Percentiles rank a stretch among this genome's conserved stretches.
These are phyloP conservation scores for Phascolomyces articulosus DNA, from an alignment of 371 early-diverging fungal genomes.

Conservation along the genomic window DNA sequence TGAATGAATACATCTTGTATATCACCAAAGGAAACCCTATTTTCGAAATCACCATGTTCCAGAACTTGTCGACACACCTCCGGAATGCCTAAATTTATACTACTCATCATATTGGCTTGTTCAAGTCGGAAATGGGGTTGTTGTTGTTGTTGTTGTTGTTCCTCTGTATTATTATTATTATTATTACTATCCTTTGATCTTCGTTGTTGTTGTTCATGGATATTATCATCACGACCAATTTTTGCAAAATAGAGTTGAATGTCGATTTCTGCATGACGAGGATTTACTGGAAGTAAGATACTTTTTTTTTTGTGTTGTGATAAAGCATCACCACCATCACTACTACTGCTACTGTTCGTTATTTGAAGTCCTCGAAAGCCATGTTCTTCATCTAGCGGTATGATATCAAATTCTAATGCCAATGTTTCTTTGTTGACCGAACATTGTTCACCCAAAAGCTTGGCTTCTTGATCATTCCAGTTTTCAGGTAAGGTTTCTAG, in stretches of 20 bases:
- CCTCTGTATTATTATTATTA: no score
- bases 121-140: not conserved
- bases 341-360: not conserved
- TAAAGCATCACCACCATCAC: not conserved
- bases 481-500: not conserved
- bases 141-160: no score
- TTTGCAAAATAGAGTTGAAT: not conserved
- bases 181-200: no score
- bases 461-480: slow-evolving; percentile 4
- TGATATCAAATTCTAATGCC: not conserved
- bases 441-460: not conserved
- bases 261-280: not conserved
- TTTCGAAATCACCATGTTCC: not conserved
- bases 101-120: slow-evolving; percentile 4
- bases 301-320: not conserved
- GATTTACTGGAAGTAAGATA: not conserved
- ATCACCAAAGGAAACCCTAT: not conserved
- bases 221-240: not conserved
- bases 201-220: no score
- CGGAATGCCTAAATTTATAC: not conserved
- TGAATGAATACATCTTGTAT: not conserved
- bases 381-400: slow-evolving; percentile 2
- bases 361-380: not conserved
- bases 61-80: not conserved
- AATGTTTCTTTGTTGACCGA: not conserved